These are phyloP conservation scores for Neofusicoccum sp. DNA, from an alignment of 2,329 filamentous ascomycete species.

Conservation along the genomic window DNA sequence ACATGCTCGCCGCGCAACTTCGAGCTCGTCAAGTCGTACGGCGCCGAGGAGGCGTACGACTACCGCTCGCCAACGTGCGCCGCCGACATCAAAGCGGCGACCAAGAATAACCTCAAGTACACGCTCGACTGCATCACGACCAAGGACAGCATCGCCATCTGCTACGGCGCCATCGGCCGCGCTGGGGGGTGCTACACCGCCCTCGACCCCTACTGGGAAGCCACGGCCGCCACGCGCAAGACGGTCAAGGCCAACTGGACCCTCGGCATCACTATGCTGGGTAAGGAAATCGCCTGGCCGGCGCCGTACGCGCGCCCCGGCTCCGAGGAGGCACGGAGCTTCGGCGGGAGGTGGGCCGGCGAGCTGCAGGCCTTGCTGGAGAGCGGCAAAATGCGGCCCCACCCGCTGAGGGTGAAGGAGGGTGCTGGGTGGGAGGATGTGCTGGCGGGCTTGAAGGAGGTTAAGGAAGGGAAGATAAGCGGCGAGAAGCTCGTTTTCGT, in stretches of 20 bases:
- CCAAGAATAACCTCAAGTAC: constrained; percentile 36
- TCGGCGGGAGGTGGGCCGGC: no score
- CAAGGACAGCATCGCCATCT: constrained; percentile 34
- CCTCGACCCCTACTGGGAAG: neutral
- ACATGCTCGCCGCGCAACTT: constrained; percentile 46
- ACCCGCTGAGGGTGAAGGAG: no score
- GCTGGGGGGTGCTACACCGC: constrained; percentile 41
- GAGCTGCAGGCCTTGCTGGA: no score
- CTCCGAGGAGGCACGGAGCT: no score
- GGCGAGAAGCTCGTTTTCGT: no score
- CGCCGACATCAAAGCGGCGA: constrained; percentile 37
- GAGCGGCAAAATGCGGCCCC: no score
- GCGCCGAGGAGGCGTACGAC: neutral
- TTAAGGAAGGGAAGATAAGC: no score
- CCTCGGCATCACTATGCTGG: constrained; percentile 22
- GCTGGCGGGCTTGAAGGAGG: no score
- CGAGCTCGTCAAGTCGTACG: neutral
- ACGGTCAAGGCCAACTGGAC: neutral
- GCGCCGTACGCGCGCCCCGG: no score
- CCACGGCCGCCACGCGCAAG: neutral
- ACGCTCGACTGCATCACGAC: constrained; percentile 47
- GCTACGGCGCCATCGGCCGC: constrained; percentile 39
- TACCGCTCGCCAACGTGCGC: constrained; percentile 31
- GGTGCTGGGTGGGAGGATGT: no score
- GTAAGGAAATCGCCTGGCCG: neutral